phyloP scores from a whole-genome alignment of 192 early-diverging fungal genomes.

The Coemansia sp. region DNA sequence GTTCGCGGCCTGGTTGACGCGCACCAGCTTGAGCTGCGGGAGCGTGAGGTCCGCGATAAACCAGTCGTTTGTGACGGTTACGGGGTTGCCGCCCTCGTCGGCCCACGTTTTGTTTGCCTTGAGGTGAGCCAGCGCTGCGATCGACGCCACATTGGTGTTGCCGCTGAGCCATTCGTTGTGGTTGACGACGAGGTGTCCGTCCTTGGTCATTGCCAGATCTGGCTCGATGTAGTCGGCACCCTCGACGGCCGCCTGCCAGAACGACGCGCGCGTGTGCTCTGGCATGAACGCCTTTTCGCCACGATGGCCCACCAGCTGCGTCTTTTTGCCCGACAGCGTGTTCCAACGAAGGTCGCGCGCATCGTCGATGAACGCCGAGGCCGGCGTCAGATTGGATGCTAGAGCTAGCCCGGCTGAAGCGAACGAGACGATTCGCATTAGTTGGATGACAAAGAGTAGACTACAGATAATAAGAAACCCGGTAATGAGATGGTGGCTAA shows the following conservation, averaged over 20 bases:
- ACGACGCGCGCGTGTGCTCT: conserved; percentile 45
- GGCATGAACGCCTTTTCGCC: conserved; percentile 55
- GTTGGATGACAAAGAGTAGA: background rate
- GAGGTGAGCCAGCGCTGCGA: conserved; percentile 25
- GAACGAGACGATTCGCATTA: conserved; percentile 1
- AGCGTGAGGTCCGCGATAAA: conserved; percentile 50
- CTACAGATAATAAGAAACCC: background rate
- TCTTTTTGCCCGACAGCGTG: conserved; percentile 26
- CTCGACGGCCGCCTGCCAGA: conserved; percentile 52
- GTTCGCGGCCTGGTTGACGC: conserved; percentile 22
- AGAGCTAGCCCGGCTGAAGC: background rate
- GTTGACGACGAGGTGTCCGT: conserved; percentile 49
- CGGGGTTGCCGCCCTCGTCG: background rate
- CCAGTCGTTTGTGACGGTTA: conserved; percentile 35
- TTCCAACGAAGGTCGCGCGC: conserved; percentile 18
- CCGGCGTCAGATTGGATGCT: background rate
- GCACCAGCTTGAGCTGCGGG: conserved; percentile 27
- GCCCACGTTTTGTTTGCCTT: conserved; percentile 35
- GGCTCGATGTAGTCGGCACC: conserved; percentile 51
- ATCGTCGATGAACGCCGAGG: conserved; percentile 8
- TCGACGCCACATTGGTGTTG: conserved; percentile 29
- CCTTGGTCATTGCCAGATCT: conserved; percentile 42
- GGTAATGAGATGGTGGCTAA: background rate
- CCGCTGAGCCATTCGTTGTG: conserved; percentile 53
- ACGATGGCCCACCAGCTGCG: conserved; percentile 44